Conservation (phyloP, 2,329 filamentous ascomycete species). For the Fusarium tanahbumbuense region DNA sequence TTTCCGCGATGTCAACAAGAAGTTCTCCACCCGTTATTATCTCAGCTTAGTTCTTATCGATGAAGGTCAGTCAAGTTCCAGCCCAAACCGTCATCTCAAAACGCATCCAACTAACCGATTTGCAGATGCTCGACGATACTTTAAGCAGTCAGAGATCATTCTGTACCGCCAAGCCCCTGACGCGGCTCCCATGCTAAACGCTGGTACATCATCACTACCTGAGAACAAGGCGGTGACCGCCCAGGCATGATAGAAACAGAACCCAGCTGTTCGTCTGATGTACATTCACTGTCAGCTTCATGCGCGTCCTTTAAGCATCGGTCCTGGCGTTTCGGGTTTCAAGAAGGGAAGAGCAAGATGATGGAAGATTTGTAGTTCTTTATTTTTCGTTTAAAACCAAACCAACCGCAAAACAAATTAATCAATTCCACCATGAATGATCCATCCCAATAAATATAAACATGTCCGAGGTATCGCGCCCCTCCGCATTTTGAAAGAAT, state of each 20-base stretch:
- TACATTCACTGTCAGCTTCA: constrained; percentile 44
- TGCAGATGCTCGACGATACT: constrained; percentile 92
- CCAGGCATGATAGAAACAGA: constrained; percentile 39
- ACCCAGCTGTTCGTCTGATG: constrained; percentile 26
- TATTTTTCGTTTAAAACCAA: constrained; percentile 35
- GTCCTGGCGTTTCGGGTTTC: constrained; percentile 53
- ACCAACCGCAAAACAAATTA: constrained; percentile 39
- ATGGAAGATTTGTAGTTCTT: constrained; percentile 42
- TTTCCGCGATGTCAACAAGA: constrained; percentile 99
- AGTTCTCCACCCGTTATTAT: constrained; percentile 98
- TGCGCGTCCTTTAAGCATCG: constrained; percentile 53
- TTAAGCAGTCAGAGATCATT: constrained; percentile 99
- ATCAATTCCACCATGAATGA: constrained; percentile 43
- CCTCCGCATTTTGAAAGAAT: constrained; percentile 40
- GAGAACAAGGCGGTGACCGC: constrained; percentile 59
- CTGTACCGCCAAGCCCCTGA: constrained; percentile 86
- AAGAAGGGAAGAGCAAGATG: constrained; percentile 43
- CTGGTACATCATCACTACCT: constrained; percentile 56
- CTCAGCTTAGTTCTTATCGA: constrained; percentile 95
- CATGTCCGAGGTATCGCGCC: constrained; percentile 50
- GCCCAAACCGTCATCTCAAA: neutral
- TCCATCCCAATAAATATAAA: constrained; percentile 38
- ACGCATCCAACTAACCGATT: constrained; percentile 30
- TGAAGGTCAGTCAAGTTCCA: constrained; percentile 71
- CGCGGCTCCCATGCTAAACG: constrained; percentile 51